Conservation (phyloP, 257 asterid genomes). For the Solanum appendiculatum region DNA sequence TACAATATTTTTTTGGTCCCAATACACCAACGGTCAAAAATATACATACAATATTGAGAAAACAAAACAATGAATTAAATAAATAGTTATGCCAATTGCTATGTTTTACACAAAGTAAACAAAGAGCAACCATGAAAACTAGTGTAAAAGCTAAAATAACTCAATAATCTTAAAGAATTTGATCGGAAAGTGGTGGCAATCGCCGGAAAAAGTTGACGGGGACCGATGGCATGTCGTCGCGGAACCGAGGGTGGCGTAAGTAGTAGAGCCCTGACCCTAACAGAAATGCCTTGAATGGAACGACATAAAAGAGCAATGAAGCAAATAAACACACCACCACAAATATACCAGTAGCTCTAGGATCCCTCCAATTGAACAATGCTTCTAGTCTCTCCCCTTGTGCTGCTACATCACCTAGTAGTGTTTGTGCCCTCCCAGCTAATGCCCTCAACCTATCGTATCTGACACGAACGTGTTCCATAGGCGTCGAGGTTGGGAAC, state of each 20-base stretch:
- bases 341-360: slow-evolving; percentile 75
- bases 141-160: neutral
- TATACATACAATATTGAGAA: neutral
- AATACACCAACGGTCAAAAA: neutral
- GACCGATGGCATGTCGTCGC: slow-evolving; percentile 78
- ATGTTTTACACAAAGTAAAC: neutral
- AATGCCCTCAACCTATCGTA: slow-evolving; percentile 71
- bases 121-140: neutral
- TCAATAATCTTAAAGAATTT: slow-evolving; percentile 38
- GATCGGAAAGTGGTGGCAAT: slow-evolving; percentile 76
- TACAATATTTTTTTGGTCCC: neutral
- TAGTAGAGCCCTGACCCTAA: slow-evolving; percentile 59
- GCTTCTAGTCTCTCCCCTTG: slow-evolving; percentile 93
- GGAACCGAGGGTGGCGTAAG: slow-evolving; percentile 83
- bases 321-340: slow-evolving; percentile 54
- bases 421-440: slow-evolving; percentile 82
- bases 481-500: slow-evolving; percentile 50
- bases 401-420: slow-evolving; percentile 74
- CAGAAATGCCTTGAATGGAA: slow-evolving; percentile 61
- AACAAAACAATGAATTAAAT: neutral
- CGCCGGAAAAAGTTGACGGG: slow-evolving; percentile 74
- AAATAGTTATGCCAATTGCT: neutral
- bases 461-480: slow-evolving; percentile 47
- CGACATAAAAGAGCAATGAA: slow-evolving; percentile 53
- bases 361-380: slow-evolving; percentile 81